Evolutionary conservation across 768 basidiomycete species (phyloP).

Genomic region (Leccinum broughii): DNA sequence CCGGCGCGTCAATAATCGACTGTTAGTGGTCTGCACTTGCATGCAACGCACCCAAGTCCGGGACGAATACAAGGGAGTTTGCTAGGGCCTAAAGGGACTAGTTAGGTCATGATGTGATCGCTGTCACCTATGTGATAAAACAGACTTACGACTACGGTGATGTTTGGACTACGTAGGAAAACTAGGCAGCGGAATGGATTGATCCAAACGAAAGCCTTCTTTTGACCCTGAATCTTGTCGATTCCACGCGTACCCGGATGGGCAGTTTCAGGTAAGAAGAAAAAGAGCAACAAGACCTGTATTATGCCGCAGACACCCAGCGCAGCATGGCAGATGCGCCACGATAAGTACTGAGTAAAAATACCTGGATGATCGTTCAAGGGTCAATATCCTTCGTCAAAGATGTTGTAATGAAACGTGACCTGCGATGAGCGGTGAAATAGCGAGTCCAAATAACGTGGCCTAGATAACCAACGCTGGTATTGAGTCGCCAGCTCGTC

Average conservation of each 20-base stretch:
- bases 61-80: constrained; percentile 26
- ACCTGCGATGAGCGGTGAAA: constrained; percentile 63
- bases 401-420: neutral
- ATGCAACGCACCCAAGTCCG: constrained; percentile 36
- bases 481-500: neutral
- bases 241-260: constrained; percentile 59
- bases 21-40: too few relatives aligned
- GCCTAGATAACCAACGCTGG: constrained; percentile 31
- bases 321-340: constrained; percentile 57
- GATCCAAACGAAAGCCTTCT: constrained; percentile 43
- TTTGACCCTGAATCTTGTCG: constrained; percentile 40
- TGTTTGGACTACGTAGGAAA: constrained; percentile 59
- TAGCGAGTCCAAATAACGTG: constrained; percentile 55
- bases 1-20: neutral
- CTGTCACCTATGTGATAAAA: neutral
- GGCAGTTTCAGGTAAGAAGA: constrained; percentile 64
- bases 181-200: constrained; percentile 58
- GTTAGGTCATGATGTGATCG: neutral
- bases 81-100: constrained; percentile 42
- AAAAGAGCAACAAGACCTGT: constrained; percentile 39
- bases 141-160: constrained; percentile 52
- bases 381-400: neutral
- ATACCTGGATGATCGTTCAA: constrained; percentile 34
- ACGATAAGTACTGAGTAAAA: constrained; percentile 60
- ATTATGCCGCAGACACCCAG: constrained; percentile 44